Evolutionary conservation across 495 filamentous ascomycete genomes (phyloP).

Genomic region (Neurospora sp.): DNA sequence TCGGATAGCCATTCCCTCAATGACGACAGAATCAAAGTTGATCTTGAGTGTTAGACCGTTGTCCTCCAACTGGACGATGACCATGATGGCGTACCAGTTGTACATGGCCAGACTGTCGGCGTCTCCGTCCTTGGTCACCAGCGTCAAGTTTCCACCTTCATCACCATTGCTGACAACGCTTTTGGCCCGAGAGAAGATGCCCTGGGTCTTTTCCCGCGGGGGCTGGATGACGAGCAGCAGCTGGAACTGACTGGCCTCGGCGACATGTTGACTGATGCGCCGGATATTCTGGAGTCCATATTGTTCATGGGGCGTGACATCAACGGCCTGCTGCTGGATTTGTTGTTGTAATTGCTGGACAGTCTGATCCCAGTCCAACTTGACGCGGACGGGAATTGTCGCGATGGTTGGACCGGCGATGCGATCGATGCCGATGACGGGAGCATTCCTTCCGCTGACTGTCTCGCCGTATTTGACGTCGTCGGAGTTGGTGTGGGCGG

Average conservation of each 20-base stretch:
- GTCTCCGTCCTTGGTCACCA: neutral
- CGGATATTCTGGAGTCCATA: slow-evolving; percentile 35
- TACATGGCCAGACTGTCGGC: neutral
- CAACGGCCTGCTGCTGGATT: slow-evolving; percentile 25
- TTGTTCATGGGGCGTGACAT: slow-evolving; percentile 35
- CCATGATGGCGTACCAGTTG: neutral
- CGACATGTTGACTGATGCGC: slow-evolving; percentile 17
- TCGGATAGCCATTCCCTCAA: slow-evolving; percentile 13
- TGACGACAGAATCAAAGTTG: slow-evolving; percentile 12
- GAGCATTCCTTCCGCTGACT: slow-evolving; percentile 34
- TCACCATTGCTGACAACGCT: neutral
- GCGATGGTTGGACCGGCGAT: slow-evolving; percentile 47
- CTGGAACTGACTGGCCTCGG: slow-evolving; percentile 27
- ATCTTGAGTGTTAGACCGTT: neutral
- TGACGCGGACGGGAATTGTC: slow-evolving; percentile 35
- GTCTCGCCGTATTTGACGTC: slow-evolving; percentile 37
- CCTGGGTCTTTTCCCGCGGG: neutral
- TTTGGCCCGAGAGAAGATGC: neutral
- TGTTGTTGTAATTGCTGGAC: slow-evolving; percentile 9
- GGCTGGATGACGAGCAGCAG: slow-evolving; percentile 32
- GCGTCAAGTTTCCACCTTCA: neutral
- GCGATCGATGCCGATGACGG: slow-evolving; percentile 33
- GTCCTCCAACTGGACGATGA: neutral
- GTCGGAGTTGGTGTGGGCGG: slow-evolving; percentile 24
- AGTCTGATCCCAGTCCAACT: slow-evolving; percentile 1